Evolutionary conservation across 2,329 filamentous ascomycete species (phyloP), one percentile per base, ranked within the genome.

Genomic region (Pestalotiopsis sp.): DNA sequence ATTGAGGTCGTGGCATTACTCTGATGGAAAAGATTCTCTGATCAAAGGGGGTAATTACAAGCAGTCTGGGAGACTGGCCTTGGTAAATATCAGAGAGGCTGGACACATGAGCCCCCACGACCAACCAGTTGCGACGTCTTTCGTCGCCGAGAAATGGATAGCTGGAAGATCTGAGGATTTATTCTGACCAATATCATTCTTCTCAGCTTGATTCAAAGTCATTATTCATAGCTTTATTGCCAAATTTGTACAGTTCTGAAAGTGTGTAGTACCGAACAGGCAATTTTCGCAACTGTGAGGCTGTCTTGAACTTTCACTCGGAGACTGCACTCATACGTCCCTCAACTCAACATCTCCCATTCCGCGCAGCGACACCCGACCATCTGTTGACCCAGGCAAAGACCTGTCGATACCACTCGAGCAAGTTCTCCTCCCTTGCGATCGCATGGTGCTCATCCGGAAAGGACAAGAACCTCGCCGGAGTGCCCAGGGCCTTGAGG

Each of bases 351-450:
- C 14, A 39, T 1, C 39, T 14, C 13, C 2, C 9, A 2, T 36
- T 61, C 20, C 39, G 61, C 23, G 38, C 39, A 2, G 67, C 62
- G 7, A 71, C 57, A 27, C 69, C 70, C 2, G 72, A 70, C 66
- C 71, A 75, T 38, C 66, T 57, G 11, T 74, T 73, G 25, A 73
- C 64, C 73, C 73, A 76, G 14, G 67, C 61, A 45, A 77, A 73
- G 7, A 73, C 68, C 31, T 73, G 69, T 3, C 64, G 70, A 59
- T 72, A 66, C 68, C 68, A 75, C 38, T 74, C 70, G 17, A 75
- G 70, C 41, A 62, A 69, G 20, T 75, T 73, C 52, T 72, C 69
- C 13, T 65, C 60, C 36, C 66, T 64, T 20, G 39, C 4, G 3
- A 75, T 49, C 20, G 68, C 60, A 25, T 75, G 72, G 2, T 66